Conservation (phyloP, 2,329 filamentous ascomycete genomes). For the Aspergillus sp. region DNA sequence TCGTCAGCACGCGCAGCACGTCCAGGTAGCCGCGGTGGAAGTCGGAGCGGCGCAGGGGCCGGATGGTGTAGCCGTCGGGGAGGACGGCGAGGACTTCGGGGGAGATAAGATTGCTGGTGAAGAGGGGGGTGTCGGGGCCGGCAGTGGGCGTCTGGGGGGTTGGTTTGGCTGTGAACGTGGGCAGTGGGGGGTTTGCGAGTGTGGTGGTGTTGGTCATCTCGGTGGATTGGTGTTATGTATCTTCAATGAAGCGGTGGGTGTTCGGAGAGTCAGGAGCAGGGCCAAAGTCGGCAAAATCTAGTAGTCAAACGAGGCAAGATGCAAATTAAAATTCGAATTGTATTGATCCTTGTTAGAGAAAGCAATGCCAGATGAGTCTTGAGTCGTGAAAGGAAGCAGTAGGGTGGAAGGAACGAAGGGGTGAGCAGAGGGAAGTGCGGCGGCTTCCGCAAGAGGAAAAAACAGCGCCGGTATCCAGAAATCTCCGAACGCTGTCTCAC, state of each 20-base stretch:
- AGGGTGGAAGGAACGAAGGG: background rate
- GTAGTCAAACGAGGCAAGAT: background rate
- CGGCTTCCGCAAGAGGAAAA: background rate
- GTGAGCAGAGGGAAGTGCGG: background rate
- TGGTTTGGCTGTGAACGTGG: conserved; percentile 7
- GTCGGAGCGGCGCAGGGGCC: conserved; percentile 69
- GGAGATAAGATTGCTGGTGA: conserved; percentile 68
- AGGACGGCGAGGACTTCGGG: conserved; percentile 62
- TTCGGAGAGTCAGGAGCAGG: background rate
- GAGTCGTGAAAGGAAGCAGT: background rate
- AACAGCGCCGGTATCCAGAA: background rate
- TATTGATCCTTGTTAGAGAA: background rate
- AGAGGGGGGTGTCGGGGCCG: conserved; percentile 57
- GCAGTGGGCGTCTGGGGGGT: conserved; percentile 29
- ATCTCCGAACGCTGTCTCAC: background rate
- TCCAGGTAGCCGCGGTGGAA: conserved; percentile 79
- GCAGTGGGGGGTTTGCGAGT: conserved; percentile 5
- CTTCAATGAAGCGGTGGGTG: too few species aligned
- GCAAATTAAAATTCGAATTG: background rate
- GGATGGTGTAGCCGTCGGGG: conserved; percentile 73
- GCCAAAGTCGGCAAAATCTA: background rate
- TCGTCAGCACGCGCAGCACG: conserved; percentile 82
- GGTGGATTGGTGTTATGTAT: background rate
- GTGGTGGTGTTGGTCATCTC: conserved; percentile 12
- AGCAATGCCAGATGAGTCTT: background rate